Conservation (phyloP, 108 stramenopile genomes). For the Epithemia pelagica region DNA sequence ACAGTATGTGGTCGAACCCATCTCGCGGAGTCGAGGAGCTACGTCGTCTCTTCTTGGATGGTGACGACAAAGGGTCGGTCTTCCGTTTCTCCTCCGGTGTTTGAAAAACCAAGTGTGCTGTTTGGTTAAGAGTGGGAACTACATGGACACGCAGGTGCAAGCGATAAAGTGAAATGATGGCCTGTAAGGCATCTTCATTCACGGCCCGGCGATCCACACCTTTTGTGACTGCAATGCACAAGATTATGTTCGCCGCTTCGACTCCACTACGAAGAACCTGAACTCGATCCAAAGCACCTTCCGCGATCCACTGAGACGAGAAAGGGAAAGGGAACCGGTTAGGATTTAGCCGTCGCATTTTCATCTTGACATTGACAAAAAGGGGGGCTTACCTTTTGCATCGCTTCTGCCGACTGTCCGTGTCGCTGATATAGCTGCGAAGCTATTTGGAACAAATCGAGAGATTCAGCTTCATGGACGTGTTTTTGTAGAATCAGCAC, state of each 20-base stretch:
- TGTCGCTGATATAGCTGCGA: not conserved
- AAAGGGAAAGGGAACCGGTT: too few relatives aligned
- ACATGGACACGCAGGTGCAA: conserved; percentile 64
- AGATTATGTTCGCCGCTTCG: conserved; percentile 67
- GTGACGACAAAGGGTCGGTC: conserved; percentile 8
- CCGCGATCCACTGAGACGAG: not conserved
- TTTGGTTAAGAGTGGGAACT: conserved; percentile 58
- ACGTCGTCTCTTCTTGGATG: conserved; percentile 27
- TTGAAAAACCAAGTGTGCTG: conserved; percentile 43
- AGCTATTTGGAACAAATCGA: conserved; percentile 47
- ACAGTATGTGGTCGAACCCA: conserved; percentile 18
- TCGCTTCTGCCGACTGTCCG: not conserved
- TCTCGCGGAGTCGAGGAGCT: conserved; percentile 6
- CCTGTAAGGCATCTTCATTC: conserved; percentile 80
- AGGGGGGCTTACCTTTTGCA: conserved; percentile 6
- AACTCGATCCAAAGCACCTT: not conserved
- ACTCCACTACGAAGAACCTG: conserved; percentile 30
- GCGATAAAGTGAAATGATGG: conserved; percentile 65
- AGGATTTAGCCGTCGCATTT: too few relatives aligned
- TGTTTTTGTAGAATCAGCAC: conserved; percentile 33
- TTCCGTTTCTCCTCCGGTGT: conserved; percentile 8
- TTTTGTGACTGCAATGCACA: conserved; percentile 66
- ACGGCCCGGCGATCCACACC: conserved; percentile 74
- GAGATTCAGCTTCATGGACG: conserved; percentile 24
- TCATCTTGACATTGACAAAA: not conserved